Evolutionary conservation across 345 rosid species (phyloP).

Genomic region (Lumnitzera littorea): DNA sequence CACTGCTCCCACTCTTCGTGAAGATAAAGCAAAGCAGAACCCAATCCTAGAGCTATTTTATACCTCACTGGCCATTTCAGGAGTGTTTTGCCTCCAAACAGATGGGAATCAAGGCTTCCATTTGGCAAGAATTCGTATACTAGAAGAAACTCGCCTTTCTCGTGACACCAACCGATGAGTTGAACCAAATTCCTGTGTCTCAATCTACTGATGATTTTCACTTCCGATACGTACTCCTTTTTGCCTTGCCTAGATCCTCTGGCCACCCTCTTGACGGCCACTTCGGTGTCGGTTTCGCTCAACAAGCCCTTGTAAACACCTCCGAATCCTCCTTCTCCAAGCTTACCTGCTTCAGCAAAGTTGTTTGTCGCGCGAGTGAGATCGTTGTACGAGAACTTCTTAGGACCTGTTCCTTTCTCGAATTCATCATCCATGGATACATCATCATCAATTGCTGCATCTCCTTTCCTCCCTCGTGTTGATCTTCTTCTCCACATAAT

Average conservation of each 20-base stretch:
- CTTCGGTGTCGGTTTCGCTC: slow-evolving; percentile 13
- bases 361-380: slow-evolving; percentile 28
- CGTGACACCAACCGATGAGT: slow-evolving; percentile 52
- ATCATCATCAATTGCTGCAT: slow-evolving; percentile 11
- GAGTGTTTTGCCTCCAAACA: slow-evolving; percentile 21
- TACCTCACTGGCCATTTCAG: slow-evolving; percentile 25
- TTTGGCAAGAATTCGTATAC: slow-evolving; percentile 49
- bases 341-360: slow-evolving; percentile 33
- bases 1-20: slow-evolving; percentile 57
- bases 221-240: slow-evolving; percentile 40
- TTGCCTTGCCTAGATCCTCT: slow-evolving; percentile 36
- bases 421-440: slow-evolving; percentile 30
- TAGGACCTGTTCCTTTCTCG: slow-evolving; percentile 43
- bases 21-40: slow-evolving; percentile 37
- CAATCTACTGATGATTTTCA: slow-evolving; percentile 42
- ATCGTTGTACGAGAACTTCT: slow-evolving; percentile 30
- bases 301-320: slow-evolving; percentile 44
- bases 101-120: slow-evolving; percentile 46
- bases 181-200: slow-evolving; percentile 49
- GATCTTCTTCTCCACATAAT: slow-evolving; percentile 16
- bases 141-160: slow-evolving; percentile 35
- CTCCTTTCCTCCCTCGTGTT: neutral
- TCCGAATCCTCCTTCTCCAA: slow-evolving; percentile 56
- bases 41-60: slow-evolving; percentile 38
- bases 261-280: slow-evolving; percentile 51